Evolutionary conservation across 2,329 filamentous ascomycete genomes (phyloP).

Genomic region (Sordariomycetes sp.): DNA sequence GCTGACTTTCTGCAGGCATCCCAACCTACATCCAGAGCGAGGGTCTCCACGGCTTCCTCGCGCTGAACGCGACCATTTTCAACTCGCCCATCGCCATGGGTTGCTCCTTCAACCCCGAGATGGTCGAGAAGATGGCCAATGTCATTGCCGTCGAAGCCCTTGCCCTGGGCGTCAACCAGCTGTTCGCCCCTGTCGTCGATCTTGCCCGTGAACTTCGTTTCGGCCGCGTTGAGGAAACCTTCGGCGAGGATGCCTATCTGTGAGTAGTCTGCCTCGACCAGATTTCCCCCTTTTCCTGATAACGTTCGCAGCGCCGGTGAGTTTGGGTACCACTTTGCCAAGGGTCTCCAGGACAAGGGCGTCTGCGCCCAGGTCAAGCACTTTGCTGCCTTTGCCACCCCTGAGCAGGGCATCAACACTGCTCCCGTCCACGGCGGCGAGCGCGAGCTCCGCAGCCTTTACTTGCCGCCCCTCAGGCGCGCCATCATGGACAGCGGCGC

Average conservation of each 20-base stretch:
- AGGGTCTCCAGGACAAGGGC: constrained; percentile 52
- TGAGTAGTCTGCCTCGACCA: constrained; percentile 23
- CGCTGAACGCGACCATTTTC: constrained; percentile 68
- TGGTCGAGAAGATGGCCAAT: constrained; percentile 57
- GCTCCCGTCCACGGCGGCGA: constrained; percentile 46
- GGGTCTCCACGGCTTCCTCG: constrained; percentile 64
- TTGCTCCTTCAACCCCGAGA: constrained; percentile 58
- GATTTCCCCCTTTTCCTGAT: too few relatives aligned
- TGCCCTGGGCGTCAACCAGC: constrained; percentile 61
- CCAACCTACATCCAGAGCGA: constrained; percentile 67
- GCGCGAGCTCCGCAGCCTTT: constrained; percentile 44
- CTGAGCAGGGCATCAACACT: constrained; percentile 66
- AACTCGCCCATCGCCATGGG: constrained; percentile 67
- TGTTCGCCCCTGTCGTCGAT: constrained; percentile 64
- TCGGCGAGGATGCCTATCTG: constrained; percentile 59
- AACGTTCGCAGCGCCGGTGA: constrained; percentile 41
- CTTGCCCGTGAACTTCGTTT: constrained; percentile 63
- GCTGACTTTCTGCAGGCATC: constrained; percentile 44
- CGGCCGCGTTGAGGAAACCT: constrained; percentile 67
- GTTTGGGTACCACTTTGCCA: constrained; percentile 48
- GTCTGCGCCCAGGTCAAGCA: constrained; percentile 70
- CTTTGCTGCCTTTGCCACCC: constrained; percentile 59
- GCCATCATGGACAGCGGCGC: constrained; percentile 63
- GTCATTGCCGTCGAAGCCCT: constrained; percentile 57
- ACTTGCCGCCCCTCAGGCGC: constrained; percentile 54